phyloP scores from a whole-genome alignment of 139 green algal genomes.

The Picochlorum sp. region DNA sequence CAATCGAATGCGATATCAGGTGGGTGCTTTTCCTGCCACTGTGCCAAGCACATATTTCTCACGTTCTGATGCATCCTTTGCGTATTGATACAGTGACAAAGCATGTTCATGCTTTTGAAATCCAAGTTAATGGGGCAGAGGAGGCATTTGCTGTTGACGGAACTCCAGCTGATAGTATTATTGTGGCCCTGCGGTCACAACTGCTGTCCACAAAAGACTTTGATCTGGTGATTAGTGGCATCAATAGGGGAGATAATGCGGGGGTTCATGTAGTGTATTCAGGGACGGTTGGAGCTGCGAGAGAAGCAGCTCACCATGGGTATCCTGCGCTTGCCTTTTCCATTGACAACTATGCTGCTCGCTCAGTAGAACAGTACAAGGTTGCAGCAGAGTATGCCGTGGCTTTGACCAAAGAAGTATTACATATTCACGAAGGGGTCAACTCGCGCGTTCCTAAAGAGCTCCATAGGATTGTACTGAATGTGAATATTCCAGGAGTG shows the following conservation, averaged over 20 bases:
- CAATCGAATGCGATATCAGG: constrained; percentile 54
- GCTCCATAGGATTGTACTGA: constrained; percentile 33
- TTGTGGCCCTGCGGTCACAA: constrained; percentile 43
- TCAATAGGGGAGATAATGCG: constrained; percentile 76
- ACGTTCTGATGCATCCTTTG: neutral
- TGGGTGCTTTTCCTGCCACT: neutral
- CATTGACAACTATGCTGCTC: constrained; percentile 51
- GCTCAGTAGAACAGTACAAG: constrained; percentile 43
- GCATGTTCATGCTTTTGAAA: constrained; percentile 22
- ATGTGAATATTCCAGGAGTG: constrained; percentile 45
- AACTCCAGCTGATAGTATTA: constrained; percentile 41
- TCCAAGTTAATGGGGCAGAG: constrained; percentile 20
- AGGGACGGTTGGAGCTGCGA: constrained; percentile 61
- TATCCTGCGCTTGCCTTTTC: constrained; percentile 53
- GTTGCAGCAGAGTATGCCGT: constrained; percentile 25
- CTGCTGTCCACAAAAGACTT: constrained; percentile 30
- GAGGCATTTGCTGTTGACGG: constrained; percentile 28
- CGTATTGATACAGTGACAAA: constrained; percentile 22
- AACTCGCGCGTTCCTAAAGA: neutral
- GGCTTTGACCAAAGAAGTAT: constrained; percentile 34
- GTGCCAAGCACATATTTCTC: neutral
- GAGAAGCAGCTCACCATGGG: constrained; percentile 63
- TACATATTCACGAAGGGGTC: constrained; percentile 23
- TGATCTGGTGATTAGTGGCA: constrained; percentile 49
- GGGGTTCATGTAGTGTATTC: constrained; percentile 71